phyloP scores from a whole-genome alignment of 257 asterid species.

The Avicennia marina region DNA sequence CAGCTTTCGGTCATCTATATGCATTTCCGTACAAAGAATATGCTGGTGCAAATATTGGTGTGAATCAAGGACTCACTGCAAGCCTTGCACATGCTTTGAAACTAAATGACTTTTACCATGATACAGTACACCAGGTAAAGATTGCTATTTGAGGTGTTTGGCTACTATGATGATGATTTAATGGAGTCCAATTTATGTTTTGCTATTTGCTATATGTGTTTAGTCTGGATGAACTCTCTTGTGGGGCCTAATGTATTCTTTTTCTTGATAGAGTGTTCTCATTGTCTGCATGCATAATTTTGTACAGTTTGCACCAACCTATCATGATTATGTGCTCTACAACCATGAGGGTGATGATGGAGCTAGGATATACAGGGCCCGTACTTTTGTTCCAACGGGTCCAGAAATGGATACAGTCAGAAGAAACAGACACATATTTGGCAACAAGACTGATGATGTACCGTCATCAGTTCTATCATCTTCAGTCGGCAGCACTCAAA shows the following conservation, averaged over 20 bases:
- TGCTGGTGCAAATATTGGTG: conserved; percentile 91
- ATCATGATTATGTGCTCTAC: conserved; percentile 94
- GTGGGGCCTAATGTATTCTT: neutral
- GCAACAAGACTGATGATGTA: conserved; percentile 62
- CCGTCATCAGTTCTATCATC: conserved; percentile 57
- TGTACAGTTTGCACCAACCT: conserved; percentile 92
- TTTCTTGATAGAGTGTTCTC: conserved; percentile 12
- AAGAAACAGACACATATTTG: conserved; percentile 57
- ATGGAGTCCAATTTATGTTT: neutral
- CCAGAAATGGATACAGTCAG: conserved; percentile 92
- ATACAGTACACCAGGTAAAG: conserved; percentile 92
- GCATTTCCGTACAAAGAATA: conserved; percentile 96
- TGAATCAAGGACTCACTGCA: conserved; percentile 57
- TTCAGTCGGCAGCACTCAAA: conserved; percentile 38
- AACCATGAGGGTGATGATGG: conserved; percentile 94
- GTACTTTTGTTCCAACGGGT: conserved; percentile 95
- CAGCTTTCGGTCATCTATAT: conserved; percentile 85
- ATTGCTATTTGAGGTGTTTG: neutral
- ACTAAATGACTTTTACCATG: conserved; percentile 86
- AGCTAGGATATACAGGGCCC: conserved; percentile 78
- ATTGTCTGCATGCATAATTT: conserved; percentile 14
- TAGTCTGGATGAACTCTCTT: neutral
- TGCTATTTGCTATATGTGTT: neutral
- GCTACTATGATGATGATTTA: neutral
- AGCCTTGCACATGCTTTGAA: conserved; percentile 91